Base-by-base conservation (phyloP, 2,329 filamentous ascomycete genomes). In the Penicillium sp. region DNA sequence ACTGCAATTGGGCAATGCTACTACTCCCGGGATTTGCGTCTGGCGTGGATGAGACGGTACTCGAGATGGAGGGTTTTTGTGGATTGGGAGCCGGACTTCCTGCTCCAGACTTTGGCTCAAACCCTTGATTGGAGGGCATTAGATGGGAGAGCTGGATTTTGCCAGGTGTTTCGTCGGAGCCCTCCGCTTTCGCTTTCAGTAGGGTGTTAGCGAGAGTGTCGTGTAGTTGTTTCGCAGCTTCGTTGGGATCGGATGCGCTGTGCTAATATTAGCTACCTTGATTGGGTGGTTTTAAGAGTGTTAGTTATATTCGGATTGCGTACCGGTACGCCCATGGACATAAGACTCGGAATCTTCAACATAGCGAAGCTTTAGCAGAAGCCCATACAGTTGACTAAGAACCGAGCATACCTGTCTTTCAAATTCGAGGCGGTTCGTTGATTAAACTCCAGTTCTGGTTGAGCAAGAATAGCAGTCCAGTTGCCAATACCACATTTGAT, bases 391-490 rank as follows among this genome's bases (percentile, higher is more conserved):
- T 42, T 45, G 43, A 19, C 17, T 17, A 53, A 27, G 27, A 51
- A 15, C 23, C 36, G 38, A 25, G 12, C 62, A 53, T 77, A 82
- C 68, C 83, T 77, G 66, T 88, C 86, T 72, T 88, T 88, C 48
- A 88, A 69, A 63, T 88, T 86, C 25, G 85, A 80, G 10, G 84
- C 81, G n/a, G 80, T 86, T 29, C 86, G 77, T 12, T 80, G 77
- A 59, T 84, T 78, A 66, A 88, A 88, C 3, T 73, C 75, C 57
- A 84, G 82, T 35, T 85, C 82, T 17, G 81, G 70, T 61, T 83
- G 81, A 3, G 82, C 76, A 27, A 87, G 68, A 19, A 88, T 87
- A 61, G 81, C 81, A 55, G 85, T 87, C 86, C 86, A 88, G 61
- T 80, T 86, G 3, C 86, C 86, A 59, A 87, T 83, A 1, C 85